Percentiles rank a stretch among this genome's conserved stretches.
Evolutionary conservation across 2,329 filamentous ascomycete genomes (phyloP).

Genomic region (Bipolaris zeicola): DNA sequence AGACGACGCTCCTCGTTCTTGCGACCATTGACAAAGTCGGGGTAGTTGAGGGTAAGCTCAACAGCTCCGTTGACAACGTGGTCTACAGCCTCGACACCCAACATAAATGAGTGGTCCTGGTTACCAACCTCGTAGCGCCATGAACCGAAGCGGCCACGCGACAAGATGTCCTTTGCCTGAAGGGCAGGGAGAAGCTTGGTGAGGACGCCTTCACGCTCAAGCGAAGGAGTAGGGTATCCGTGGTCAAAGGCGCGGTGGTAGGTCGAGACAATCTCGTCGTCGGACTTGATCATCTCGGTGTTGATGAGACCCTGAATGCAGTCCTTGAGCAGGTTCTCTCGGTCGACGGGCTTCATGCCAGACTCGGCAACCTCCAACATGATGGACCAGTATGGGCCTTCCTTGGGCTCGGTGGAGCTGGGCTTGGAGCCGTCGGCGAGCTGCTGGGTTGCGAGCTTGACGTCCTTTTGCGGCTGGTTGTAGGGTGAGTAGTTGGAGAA

Average conservation of each 20-base stretch:
- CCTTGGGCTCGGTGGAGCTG: conserved; percentile 71
- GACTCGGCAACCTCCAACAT: conserved; percentile 99
- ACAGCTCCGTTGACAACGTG: conserved; percentile 86
- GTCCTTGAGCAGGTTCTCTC: conserved; percentile 82
- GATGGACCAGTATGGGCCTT: conserved; percentile 99
- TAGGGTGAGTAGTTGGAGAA: conserved; percentile 99
- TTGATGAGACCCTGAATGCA: conserved; percentile 97
- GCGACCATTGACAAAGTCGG: conserved; percentile 88
- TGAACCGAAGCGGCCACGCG: conserved; percentile 94
- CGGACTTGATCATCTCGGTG: conserved; percentile 91
- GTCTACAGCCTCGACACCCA: conserved; percentile 91
- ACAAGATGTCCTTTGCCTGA: conserved; percentile 88
- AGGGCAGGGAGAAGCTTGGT: conserved; percentile 92
- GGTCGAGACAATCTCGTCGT: conserved; percentile 94
- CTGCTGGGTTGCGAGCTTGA: conserved; percentile 85
- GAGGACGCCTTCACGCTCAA: conserved; percentile 94
- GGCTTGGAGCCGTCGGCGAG: conserved; percentile 85
- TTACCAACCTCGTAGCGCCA: conserved; percentile 98
- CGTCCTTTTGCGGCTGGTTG: conserved; percentile 86
- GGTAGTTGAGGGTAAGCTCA: conserved; percentile 94
- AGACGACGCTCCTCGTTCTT: conserved; percentile 69
- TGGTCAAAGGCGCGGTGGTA: conserved; percentile 99
- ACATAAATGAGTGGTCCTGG: conserved; percentile 98
- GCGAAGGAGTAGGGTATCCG: conserved; percentile 92
- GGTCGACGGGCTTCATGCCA: conserved; percentile 89